Evolutionary conservation across 1,284 basidiomycete species (phyloP), one percentile per base, ranked within the genome.

Genomic region (Ustilago sp.): DNA sequence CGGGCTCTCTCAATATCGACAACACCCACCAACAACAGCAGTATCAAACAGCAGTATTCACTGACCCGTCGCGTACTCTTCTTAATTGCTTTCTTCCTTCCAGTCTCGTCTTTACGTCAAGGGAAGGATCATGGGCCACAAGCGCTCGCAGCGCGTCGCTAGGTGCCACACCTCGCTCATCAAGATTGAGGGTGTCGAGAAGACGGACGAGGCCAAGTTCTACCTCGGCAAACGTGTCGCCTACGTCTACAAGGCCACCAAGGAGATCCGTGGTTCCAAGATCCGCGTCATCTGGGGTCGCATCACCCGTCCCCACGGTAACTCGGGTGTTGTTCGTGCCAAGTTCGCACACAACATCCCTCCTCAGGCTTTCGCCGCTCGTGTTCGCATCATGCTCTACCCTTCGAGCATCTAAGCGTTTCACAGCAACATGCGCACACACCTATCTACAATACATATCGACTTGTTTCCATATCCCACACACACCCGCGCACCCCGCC

Each of bases 141-240:
- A 98, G 90, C 94, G 97, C 83, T 94, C 93, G 84, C 98, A 98
- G 90, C 92, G 94, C 88, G 98, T 97, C 90, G 90, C 93, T 79
- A 90, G 92, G 87, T 94, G 94, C 87, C 96, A 96, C 90, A 97
- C 95, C 80, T 94, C 94, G 69, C 81, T 99, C 85, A 89, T 99
- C 87, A 94, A 96, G 89, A 94, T 99, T 87, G 96, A 99, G 89
- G 96, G 96, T 87, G 95, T 98, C 68, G 91, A 92, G 83, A 92
- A 89, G 85, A 93, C 94, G 89, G 91, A 97, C 89, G 95, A 97
- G 85, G 94, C 95, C 60, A 93, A 95, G 88, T 96, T 95, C 89
- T 99, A 99, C 90, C 91, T 98, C 77, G 97, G 96, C 88, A 99
- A 99, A 94, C 94, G 96, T 83, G 90, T 99, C 80, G 97, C 96